Evolutionary conservation across 2,329 filamentous ascomycete species (phyloP), one percentile per base, ranked within the genome.

Genomic region (Amauroascus niger): DNA sequence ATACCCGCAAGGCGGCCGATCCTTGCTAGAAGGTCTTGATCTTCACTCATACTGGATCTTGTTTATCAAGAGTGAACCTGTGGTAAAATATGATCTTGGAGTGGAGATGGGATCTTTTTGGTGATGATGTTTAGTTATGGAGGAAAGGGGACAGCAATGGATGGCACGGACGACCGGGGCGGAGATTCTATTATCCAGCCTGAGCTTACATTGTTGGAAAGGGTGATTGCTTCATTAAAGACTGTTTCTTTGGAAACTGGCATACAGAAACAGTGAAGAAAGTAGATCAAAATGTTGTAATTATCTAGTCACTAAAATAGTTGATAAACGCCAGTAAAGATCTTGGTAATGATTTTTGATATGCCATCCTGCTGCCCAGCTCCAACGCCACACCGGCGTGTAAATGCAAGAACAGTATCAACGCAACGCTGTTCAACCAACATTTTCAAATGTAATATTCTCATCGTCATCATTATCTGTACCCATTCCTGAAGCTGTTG

Each of bases 391-490:
- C 3, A 49, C 11, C n/a, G 20, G 26, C 33, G 37, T 24, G 18
- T 45, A 28, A 16, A 28, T 28, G 22, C 41, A 26, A 3, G 24
- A 22, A 45, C 6, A 11, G n/a, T 32, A 8, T 5, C 24, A 37
- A 5, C 7, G 6, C 13, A 49, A 26, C 33, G 32, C 46, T 14
- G 3, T 37, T 53, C 61, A 68, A 50, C 78, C 62, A n/a, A 90
- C 85, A 68, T 89, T 87, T 68, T 91, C 87, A 79, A 93, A 89
- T 68, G 88, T 82, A 54, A 84, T 74, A 51, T 83, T 82, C 30
- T 80, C 79, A 52, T 75, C 75, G 22, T 81, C 82, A 37, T 86
- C 86, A 9, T 79, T 79, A 55, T 75, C 75, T 22, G 81, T 82
- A 1, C 74, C 72, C 46, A 80, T 78, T 40, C 80, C 75, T 4